Base-by-base conservation (phyloP, 441 rosid genomes). In the Hura crepitans region DNA sequence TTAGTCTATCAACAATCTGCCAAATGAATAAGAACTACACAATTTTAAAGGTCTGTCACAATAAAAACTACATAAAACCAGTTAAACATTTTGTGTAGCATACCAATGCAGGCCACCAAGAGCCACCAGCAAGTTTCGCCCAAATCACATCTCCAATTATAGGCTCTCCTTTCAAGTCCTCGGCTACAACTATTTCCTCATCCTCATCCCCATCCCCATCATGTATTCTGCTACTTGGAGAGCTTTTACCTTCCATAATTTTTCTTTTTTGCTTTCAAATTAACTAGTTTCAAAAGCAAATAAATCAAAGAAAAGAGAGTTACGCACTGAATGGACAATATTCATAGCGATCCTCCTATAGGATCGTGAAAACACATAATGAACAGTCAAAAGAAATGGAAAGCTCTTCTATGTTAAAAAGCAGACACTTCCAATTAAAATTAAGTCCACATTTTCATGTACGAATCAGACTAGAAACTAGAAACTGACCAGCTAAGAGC, bases 31-130 rank as follows among this genome's bases (percentile, higher is more conserved):
- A 75, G 70, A 46, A 37, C 56, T 67, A 56, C 74, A 77, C 14
- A 18, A 64, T 17, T 31, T n/a, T 5, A 37, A 53, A 46, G 14
- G 20, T 12, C 6, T 43, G 6, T 10, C 14, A 33, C 11, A 6
- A 43, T 0, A 35, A 69, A 50, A 25, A 56, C 27, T 20, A 28
- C 46, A 61, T 31, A 69, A 70, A 69, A 31, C 20, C 55, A 33
- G 39, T 25, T n/a, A 67, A 22, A 47, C 27, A 72, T 11, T 62
- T 65, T 22, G 50, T 30, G 35, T 66, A 5, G 70, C 80, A 68
- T 75, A 87, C 91, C 87, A 78, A 77, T 17, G 85, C 86, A 7
- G 89, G 93, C 93, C 93, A 88, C 89, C 91, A 83, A 3, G 74
- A 62, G 35, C 77, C 75, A 58, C 75, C 54, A 37, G 6, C 56